Conservation (phyloP, 2,329 filamentous ascomycete genomes). For the Samsoniella hepiali region DNA sequence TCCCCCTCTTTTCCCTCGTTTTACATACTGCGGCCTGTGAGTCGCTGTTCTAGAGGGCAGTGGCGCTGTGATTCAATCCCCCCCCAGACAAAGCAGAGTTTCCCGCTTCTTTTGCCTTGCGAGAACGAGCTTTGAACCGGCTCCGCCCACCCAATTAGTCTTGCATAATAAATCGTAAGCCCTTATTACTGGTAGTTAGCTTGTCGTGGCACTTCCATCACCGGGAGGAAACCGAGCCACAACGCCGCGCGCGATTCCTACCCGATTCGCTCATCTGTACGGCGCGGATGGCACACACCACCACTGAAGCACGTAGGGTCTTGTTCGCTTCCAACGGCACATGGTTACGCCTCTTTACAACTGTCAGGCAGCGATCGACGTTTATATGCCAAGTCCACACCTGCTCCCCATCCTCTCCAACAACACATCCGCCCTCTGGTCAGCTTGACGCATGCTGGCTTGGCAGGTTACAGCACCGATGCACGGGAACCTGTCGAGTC, state of each 20-base stretch:
- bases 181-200: not conserved
- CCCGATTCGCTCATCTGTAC: constrained; percentile 7
- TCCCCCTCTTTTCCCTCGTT: too few species aligned
- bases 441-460: not conserved
- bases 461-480: not conserved
- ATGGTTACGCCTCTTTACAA: too few species aligned
- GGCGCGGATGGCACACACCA: not conserved
- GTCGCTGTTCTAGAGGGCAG: not conserved
- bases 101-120: not conserved
- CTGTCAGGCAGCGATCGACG: not conserved
- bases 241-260: constrained; percentile 8
- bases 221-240: not conserved
- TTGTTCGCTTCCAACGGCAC: not conserved
- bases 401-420: not conserved
- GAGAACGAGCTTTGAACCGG: constrained; percentile 1
- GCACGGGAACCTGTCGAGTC: not conserved
- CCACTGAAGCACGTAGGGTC: not conserved
- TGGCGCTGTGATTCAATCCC: not conserved
- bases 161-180: not conserved
- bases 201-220: not conserved
- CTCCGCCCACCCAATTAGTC: not conserved
- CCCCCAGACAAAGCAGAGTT: not conserved
- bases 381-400: not conserved
- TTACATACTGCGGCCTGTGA: too few species aligned
- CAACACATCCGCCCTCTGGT: not conserved